Evolutionary conservation across 148 eudicot genomes (phyloP), one percentile per base, ranked within the genome.

Genomic region (Beta vulgaris): DNA sequence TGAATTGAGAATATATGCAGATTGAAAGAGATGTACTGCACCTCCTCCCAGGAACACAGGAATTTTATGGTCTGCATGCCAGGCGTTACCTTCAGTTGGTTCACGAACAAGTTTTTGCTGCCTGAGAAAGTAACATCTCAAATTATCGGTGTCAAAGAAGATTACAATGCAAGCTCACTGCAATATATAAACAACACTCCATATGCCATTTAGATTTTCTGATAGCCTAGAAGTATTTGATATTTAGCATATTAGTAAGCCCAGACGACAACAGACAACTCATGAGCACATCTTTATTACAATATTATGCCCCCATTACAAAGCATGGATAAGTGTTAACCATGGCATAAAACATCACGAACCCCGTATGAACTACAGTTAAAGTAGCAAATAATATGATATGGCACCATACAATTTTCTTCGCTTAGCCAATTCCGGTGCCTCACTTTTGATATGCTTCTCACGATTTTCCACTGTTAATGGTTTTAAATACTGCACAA

Each of bases 31-130:
- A 72, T 35, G 55, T 32, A 79, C 65, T 26, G 37, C 71, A 95
- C 99, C 99, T 89, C 99, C 99, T 72, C 99, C 99, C 68, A 77
- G 82, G 74, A 84, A 95, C 65, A 95, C 99, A 51, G 99, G 90
- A 71, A 92, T 73, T 59, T 87, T 80, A 82, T 95, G 99, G 80
- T 95, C 99, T 13, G 98, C 99, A 79, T 95, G 98, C 99, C 99
- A 95, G 72, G 99, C 92, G 71, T 95, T 90, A 75, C 99, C 98
- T 73, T 95, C 99, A 67, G 82, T 82, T 72, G 99, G 98, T 57
- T 91, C 91, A 68, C 75, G 74, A 68, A 92, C 91, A 78, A 95
- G 96, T 83, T 88, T 92, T 42, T 86, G 88, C 77, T 89, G 43
- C 82, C 99, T 95, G 85, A 72, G 64, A 75, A 78, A 72, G 60